phyloP scores from a whole-genome alignment of 345 rosid genomes.

The Schrenkiella parvula region DNA sequence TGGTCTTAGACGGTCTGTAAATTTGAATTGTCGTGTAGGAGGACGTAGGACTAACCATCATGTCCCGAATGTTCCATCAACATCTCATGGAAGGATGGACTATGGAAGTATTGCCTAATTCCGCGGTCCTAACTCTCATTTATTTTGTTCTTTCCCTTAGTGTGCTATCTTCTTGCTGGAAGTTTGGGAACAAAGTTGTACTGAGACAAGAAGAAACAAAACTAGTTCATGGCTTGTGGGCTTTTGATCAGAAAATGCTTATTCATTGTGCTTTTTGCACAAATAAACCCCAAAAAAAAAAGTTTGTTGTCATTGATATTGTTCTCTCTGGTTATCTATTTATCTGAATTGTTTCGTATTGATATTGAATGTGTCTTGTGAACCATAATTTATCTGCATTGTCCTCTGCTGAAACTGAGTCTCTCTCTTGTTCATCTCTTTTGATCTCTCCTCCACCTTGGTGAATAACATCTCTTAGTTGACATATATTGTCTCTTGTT shows the following conservation, averaged over 20 bases:
- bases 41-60: constrained; percentile 81
- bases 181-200: constrained; percentile 49
- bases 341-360: neutral
- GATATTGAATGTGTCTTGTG: neutral
- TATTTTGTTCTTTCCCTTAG: constrained; percentile 32
- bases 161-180: constrained; percentile 47
- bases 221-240: constrained; percentile 65
- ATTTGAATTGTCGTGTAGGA: neutral
- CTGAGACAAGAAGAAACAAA: neutral
- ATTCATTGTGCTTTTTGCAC: constrained; percentile 36
- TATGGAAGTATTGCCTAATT: constrained; percentile 74
- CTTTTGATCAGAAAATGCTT: constrained; percentile 37
- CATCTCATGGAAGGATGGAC: constrained; percentile 89
- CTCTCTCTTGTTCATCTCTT: neutral
- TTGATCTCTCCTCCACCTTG: neutral
- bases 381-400: neutral
- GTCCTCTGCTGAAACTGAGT: neutral
- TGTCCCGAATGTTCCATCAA: constrained; percentile 59
- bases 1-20: neutral
- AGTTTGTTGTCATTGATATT: constrained; percentile 13
- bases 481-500: neutral
- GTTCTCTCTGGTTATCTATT: neutral
- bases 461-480: neutral
- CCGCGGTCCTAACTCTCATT: constrained; percentile 30
- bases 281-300: constrained; percentile 12